Base-by-base conservation (phyloP, 345 rosid genomes). In the Eucalyptus cloeziana region DNA sequence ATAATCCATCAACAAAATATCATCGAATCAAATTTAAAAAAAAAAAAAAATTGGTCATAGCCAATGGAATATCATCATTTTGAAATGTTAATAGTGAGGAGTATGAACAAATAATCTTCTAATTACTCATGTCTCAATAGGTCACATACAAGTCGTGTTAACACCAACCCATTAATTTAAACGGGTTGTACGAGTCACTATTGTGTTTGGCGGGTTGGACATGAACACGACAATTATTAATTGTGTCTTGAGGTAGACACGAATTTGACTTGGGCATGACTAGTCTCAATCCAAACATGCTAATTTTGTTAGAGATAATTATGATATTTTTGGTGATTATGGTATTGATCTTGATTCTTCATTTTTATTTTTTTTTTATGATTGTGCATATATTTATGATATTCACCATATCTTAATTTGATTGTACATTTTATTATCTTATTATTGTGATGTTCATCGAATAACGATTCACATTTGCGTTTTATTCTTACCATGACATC, bases 171-270 rank as follows among this genome's bases (percentile, higher is more conserved):
- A 21, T 58, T 58, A 24, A 24, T 58, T 58, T 58, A 52, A 52
- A 52, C 0, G 5, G 62, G 62, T 56, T 22, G 0, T 9, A 4
- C 30, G 0, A 1, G 62, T 56, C 27, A 22, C 24, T 56, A 1
- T 56, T 56, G 12, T 56, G 5, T 56, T 2, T 4, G 0, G 5
- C 1, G 1, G 6, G 62, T 56, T 56, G 27, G 27, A 56, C 62
- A 56, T 22, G 4, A 56, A 56, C 30, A 22, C 1, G 12, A 2
- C 62, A 56, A 22, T 56, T 56, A 56, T 22, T 56, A 22, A 22
- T 21, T 1, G 0, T 22, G 30, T 56, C 62, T 22, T 4, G 30
- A 22, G 27, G 62, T 56, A 9, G 62, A 22, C 27, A 56, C 2
- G 1, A 56, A 9, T 21, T 22, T 56, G 27, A 56, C 62, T 56